Evolutionary conservation across 2,329 filamentous ascomycete genomes (phyloP).

Genomic region (Beauveria pseudobassiana): DNA sequence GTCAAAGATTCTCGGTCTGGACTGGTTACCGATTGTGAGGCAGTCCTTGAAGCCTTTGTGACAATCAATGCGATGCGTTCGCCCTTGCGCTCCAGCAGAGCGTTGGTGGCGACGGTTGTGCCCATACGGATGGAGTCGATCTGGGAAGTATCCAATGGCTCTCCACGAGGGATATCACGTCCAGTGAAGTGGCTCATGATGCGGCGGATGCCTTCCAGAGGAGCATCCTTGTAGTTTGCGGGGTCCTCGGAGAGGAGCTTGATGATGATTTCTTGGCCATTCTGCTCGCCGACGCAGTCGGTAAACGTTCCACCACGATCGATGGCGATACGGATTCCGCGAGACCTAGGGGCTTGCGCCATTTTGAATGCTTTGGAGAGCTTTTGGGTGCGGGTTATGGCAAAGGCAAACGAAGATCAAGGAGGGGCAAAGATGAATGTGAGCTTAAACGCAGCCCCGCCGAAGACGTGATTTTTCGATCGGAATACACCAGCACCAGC

Average conservation of each 20-base stretch:
- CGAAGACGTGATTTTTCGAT: not conserved
- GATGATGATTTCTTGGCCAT: slow-evolving; percentile 72
- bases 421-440: not conserved
- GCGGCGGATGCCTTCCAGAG: slow-evolving; percentile 82
- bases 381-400: not conserved
- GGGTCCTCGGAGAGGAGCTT: slow-evolving; percentile 89
- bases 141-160: slow-evolving; percentile 69
- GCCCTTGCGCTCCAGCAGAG: slow-evolving; percentile 81
- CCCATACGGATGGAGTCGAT: slow-evolving; percentile 95
- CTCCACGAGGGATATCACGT: slow-evolving; percentile 69
- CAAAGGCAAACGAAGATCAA: not conserved
- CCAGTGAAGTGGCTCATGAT: slow-evolving; percentile 72
- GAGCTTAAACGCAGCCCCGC: not conserved
- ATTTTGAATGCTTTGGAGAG: slow-evolving; percentile 19
- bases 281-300: slow-evolving; percentile 79
- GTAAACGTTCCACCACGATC: slow-evolving; percentile 85
- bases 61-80: slow-evolving; percentile 83
- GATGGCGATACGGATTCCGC: slow-evolving; percentile 69
- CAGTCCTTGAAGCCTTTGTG: slow-evolving; percentile 86
- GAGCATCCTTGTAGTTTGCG: slow-evolving; percentile 82
- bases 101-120: slow-evolving; percentile 90
- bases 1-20: slow-evolving; percentile 83
- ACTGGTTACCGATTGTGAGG: slow-evolving; percentile 84
- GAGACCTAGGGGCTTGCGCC: slow-evolving; percentile 29
- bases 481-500: not conserved